Conservation (phyloP, 1,139 yeast species). For the Wickerhamomyces sp. region DNA sequence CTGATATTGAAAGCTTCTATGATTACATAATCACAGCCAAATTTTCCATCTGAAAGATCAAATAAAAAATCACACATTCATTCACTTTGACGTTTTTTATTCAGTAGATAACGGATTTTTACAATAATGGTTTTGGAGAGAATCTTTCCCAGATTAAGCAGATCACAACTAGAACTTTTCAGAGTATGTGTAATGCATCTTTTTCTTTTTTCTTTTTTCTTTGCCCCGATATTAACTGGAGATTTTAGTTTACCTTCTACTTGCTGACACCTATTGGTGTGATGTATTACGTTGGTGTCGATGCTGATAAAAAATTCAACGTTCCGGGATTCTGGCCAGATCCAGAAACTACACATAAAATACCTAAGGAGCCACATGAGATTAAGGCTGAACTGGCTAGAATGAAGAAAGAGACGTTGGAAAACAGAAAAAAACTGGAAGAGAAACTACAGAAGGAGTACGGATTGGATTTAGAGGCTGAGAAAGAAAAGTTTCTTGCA, state of each 20-base stretch:
- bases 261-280: slow-evolving; percentile 80
- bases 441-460: slow-evolving; percentile 63
- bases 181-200: slow-evolving; percentile 40
- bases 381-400: slow-evolving; percentile 88
- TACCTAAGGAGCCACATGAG: slow-evolving; percentile 91
- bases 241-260: slow-evolving; percentile 76
- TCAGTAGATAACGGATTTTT: too few relatives aligned
- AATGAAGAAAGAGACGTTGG: slow-evolving; percentile 69
- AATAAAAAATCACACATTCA: too few relatives aligned
- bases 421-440: slow-evolving; percentile 69
- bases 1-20: too few relatives aligned
- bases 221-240: background rate
- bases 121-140: slow-evolving; percentile 7
- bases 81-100: too few relatives aligned
- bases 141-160: slow-evolving; percentile 28
- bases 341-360: slow-evolving; percentile 82
- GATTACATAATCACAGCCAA: too few relatives aligned
- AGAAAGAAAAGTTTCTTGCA: slow-evolving; percentile 29
- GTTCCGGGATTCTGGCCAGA: slow-evolving; percentile 98
- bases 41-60: too few relatives aligned
- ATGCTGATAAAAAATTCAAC: slow-evolving; percentile 83
- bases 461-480: slow-evolving; percentile 50
- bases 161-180: slow-evolving; percentile 67
- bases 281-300: slow-evolving; percentile 90
- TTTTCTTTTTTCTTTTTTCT: background rate